Base-by-base conservation (phyloP, 768 basidiomycete genomes). In the Strobilomyces echinocephalus region DNA sequence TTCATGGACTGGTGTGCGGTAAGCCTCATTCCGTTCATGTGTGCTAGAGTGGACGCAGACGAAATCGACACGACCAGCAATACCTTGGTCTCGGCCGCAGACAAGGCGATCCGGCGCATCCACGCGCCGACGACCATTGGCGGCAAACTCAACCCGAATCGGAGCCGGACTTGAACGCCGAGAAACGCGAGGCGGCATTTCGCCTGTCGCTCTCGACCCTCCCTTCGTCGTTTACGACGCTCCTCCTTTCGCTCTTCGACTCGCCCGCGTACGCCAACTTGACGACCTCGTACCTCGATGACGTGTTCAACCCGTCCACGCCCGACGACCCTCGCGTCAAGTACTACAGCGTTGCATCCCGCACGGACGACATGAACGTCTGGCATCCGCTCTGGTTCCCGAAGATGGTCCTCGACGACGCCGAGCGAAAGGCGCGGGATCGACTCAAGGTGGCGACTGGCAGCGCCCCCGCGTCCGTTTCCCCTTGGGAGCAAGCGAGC, bases 1-100 rank as follows among this genome's bases (percentile, higher is more conserved):
- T 98, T 99, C 71, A 99, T 99, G 97, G 92, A 97, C 68, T 99
- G 97, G 97, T 98, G 95, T 73, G 79, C 83, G 46, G 91, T 90
- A 63, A 64, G 87, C 33, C 44, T 38, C 28, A 35, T 49, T 54
- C 26, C 46, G 35, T 55, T 51, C 51, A 54, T 46, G 9, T 55
- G 35, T 1, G 8, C 9, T 33, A 43, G 59, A 48, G 24, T 16
- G 44, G 54, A 53, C 39, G 53, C 59, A 54, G 55, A 67, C 45
- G 36, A 55, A 34, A 44, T 42, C 43, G 48, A 67, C 47, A 38
- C 48, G 54, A 43, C 42, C 59, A 92, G 87, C 88, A 88, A 42
- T 88, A 95, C 61, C 89, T 99, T 60, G 97, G 97, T 8, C 83
- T 99, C 33, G 97, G 97, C 1, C 84, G 83, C 62, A 70, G 74